Evolutionary conservation across 768 basidiomycete species (phyloP).

Genomic region (Glaciozyma martinii): DNA sequence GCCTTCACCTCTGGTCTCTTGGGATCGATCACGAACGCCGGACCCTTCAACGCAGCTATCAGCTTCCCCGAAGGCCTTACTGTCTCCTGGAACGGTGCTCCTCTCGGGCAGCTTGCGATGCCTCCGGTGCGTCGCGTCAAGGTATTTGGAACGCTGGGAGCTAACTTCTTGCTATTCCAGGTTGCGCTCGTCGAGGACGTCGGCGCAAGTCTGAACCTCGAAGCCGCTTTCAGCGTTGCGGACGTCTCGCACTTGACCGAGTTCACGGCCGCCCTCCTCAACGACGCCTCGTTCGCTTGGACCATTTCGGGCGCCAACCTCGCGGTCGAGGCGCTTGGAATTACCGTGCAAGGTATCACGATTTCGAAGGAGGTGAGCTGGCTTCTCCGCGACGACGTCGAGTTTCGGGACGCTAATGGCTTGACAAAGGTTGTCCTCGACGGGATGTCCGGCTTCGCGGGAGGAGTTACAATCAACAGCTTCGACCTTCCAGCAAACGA

Average conservation of each 20-base stretch:
- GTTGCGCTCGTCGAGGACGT: constrained; percentile 43
- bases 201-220: constrained; percentile 52
- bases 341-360: constrained; percentile 4
- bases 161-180: background rate
- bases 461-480: constrained; percentile 55
- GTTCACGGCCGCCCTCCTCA: constrained; percentile 48
- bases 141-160: too few species aligned
- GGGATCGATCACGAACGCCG: constrained; percentile 38
- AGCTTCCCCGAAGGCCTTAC: constrained; percentile 55
- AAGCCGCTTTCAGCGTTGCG: constrained; percentile 53
- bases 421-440: constrained; percentile 51
- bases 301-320: constrained; percentile 57
- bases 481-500: constrained; percentile 65
- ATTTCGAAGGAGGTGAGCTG: background rate
- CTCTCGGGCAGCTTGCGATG: constrained; percentile 56
- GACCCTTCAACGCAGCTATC: constrained; percentile 65
- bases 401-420: background rate
- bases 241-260: constrained; percentile 52
- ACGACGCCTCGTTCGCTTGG: constrained; percentile 62
- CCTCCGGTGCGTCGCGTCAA: constrained; percentile 46
- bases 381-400: background rate
- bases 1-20: constrained; percentile 51
- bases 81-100: constrained; percentile 53
- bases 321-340: constrained; percentile 55
- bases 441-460: constrained; percentile 60